Evolutionary conservation across 768 basidiomycete genomes (phyloP).

Genomic region (Chalciporus sphaerocephalus): DNA sequence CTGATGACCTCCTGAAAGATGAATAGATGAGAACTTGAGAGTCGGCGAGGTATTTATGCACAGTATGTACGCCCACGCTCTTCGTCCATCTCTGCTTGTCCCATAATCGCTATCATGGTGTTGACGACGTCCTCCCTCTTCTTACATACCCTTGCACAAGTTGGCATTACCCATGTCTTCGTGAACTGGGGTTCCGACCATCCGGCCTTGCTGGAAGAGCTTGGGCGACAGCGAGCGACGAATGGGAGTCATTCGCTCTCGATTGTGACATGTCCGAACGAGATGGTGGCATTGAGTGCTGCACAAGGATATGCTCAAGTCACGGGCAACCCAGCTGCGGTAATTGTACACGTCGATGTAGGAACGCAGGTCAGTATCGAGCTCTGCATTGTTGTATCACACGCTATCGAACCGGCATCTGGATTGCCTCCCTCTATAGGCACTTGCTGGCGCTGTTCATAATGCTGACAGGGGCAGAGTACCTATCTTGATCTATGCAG

Average conservation of each 20-base stretch:
- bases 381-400: not conserved
- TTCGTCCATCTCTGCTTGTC: not conserved
- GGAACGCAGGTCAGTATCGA: constrained; percentile 51
- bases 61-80: not conserved
- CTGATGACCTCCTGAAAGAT: no score
- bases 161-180: constrained; percentile 64
- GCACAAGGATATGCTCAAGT: constrained; percentile 70
- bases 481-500: constrained; percentile 70
- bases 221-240: constrained; percentile 48
- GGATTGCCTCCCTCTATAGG: constrained; percentile 33
- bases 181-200: constrained; percentile 80
- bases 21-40: no score
- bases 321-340: constrained; percentile 62
- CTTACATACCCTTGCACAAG: constrained; percentile 48
- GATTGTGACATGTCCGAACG: constrained; percentile 68
- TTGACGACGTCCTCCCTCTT: constrained; percentile 62
- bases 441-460: constrained; percentile 66
- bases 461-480: constrained; percentile 59
- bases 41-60: not conserved
- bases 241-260: constrained; percentile 38
- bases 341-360: constrained; percentile 72
- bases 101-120: constrained; percentile 25
- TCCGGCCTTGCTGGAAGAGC: constrained; percentile 65
- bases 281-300: constrained; percentile 70
- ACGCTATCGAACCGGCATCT: no score